A percentile compares a stretch with the other conserved stretches of the same genome.
These are phyloP conservation scores for Vanilla planifolia DNA, from an alignment of 106 monocot genomes.

Conservation along the genomic window DNA sequence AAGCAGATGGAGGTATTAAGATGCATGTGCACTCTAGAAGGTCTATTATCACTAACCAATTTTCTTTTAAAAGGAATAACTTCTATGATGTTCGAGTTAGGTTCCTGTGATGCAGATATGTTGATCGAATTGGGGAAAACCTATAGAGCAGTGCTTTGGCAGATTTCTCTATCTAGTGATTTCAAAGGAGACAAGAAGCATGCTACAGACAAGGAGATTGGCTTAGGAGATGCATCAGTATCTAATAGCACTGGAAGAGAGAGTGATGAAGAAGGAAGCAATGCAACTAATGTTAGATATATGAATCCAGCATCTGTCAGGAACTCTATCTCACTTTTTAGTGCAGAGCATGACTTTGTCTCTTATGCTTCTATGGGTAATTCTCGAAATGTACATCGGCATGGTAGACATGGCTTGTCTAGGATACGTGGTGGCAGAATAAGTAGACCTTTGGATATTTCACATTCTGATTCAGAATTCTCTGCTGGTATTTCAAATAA, in stretches of 20 bases:
- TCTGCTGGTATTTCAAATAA: conserved; percentile 22
- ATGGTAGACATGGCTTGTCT: conserved; percentile 52
- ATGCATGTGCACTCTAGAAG: conserved; percentile 48
- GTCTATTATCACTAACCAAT: conserved; percentile 44
- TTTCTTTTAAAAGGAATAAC: conserved; percentile 62
- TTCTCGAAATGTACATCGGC: conserved; percentile 38
- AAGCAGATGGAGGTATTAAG: conserved; percentile 38
- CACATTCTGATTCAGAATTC: conserved; percentile 43
- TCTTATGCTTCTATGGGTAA: conserved; percentile 43
- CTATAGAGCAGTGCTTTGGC: conserved; percentile 66
- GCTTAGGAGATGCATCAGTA: conserved; percentile 19
- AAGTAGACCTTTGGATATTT: conserved; percentile 41
- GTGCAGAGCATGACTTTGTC: conserved; percentile 40
- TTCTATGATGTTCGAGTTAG: conserved; percentile 56
- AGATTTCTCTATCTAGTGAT: conserved; percentile 53
- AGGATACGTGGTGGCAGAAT: conserved; percentile 48
- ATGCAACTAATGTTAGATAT: conserved; percentile 24
- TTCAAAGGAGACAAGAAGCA: conserved; percentile 32
- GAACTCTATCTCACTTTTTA: conserved; percentile 32
- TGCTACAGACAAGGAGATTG: conserved; percentile 26
- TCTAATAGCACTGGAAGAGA: conserved; percentile 37
- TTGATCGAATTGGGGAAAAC: conserved; percentile 51
- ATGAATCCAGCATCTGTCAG: conserved; percentile 34
- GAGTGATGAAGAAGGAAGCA: conserved; percentile 46
- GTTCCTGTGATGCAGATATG: conserved; percentile 56